phyloP scores from a whole-genome alignment of 2,329 filamentous ascomycete species.

The Colletotrichum sp. region DNA sequence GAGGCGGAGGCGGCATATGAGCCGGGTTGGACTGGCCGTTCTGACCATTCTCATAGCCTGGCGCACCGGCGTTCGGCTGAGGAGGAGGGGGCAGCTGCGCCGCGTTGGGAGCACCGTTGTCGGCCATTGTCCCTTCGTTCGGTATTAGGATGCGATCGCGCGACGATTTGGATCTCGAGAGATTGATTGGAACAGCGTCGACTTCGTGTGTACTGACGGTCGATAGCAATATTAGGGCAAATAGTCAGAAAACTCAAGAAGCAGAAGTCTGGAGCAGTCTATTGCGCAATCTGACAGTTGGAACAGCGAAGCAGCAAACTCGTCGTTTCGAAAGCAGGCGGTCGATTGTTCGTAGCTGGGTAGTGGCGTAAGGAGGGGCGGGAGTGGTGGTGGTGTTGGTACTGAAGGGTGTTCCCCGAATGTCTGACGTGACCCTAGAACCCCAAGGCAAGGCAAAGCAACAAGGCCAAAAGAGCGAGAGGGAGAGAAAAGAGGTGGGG shows the following conservation, averaged over 20 bases:
- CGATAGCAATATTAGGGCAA: conserved; percentile 21
- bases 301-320: background rate
- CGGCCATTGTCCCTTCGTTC: conserved; percentile 68
- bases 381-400: background rate
- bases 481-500: background rate
- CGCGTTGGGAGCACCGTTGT: conserved; percentile 68
- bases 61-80: conserved; percentile 71
- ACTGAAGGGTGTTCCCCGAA: background rate
- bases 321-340: background rate
- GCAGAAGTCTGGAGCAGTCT: background rate
- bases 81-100: conserved; percentile 74
- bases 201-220: background rate
- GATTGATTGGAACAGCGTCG: background rate
- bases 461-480: background rate
- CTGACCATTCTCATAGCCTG: conserved; percentile 78
- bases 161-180: background rate
- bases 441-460: conserved; percentile 11
- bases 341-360: background rate
- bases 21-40: conserved; percentile 71
- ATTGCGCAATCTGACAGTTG: background rate
- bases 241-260: conserved; percentile 11
- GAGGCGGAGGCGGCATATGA: conserved; percentile 88
- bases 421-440: conserved; percentile 14
- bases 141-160: background rate
- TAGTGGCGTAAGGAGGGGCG: conserved; percentile 8